A percentile compares a stretch with the other conserved stretches of the same genome.
phyloP scores from a whole-genome alignment of 2,329 filamentous ascomycete species.

The Cadophora malorum region DNA sequence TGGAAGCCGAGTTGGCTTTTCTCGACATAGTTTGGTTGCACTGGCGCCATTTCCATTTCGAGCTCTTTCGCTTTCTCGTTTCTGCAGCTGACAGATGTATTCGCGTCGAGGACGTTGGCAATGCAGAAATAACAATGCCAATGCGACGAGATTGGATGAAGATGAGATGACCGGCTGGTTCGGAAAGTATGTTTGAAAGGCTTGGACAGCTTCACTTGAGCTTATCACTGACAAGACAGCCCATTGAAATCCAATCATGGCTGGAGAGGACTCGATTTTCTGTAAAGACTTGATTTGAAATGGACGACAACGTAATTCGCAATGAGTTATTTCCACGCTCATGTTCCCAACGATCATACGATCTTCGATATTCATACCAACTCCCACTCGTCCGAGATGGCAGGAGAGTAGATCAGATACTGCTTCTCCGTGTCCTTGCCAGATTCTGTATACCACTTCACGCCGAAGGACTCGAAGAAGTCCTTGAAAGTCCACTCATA shows the following conservation, averaged over 20 bases:
- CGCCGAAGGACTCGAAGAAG: conserved; percentile 5
- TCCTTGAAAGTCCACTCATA: conserved; percentile 11
- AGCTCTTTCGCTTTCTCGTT: not conserved
- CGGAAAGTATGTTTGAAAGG: not conserved
- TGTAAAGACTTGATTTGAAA: not conserved
- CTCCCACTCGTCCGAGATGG: conserved; percentile 3
- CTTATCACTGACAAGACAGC: not conserved
- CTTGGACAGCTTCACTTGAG: not conserved
- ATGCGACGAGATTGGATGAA: not conserved
- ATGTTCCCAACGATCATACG: too few relatives aligned
- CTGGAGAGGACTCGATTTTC: not conserved
- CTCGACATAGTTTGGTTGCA: not conserved
- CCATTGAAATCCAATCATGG: not conserved
- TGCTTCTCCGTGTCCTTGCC: not conserved
- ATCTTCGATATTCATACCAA: not conserved
- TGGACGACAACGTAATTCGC: not conserved
- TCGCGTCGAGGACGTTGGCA: not conserved
- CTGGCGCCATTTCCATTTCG: not conserved
- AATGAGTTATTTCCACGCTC: not conserved
- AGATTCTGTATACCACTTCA: conserved; percentile 8
- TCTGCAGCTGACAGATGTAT: not conserved
- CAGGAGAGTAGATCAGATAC: conserved; percentile 6
- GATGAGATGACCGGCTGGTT: not conserved
- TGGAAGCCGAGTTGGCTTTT: not conserved
- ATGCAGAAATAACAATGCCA: not conserved